phyloP scores from a whole-genome alignment of 768 basidiomycete species.

The Tubosaeta sp. region DNA sequence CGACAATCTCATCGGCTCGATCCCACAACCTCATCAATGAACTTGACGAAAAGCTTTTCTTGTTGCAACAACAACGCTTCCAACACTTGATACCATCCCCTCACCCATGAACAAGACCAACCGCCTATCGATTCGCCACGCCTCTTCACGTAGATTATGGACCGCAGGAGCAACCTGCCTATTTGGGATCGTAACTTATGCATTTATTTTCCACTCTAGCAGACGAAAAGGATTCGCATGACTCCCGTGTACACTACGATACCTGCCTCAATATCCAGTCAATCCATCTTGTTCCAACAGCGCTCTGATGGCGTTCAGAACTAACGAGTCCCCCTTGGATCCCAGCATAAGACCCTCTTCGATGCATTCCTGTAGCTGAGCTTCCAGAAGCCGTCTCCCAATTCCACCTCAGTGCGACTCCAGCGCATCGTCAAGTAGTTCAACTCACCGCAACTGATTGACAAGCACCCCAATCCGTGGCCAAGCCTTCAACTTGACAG shows the following conservation, averaged over 20 bases:
- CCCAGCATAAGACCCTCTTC: constrained; percentile 54
- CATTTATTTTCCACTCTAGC: neutral
- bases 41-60: constrained; percentile 18
- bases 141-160: neutral
- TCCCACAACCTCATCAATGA: constrained; percentile 14
- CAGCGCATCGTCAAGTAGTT: neutral
- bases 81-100: constrained; percentile 1
- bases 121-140: neutral
- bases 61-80: constrained; percentile 13
- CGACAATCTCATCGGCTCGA: neutral
- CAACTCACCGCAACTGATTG: constrained; percentile 71
- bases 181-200: neutral
- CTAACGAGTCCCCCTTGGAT: constrained; percentile 47
- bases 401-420: neutral
- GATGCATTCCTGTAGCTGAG: constrained; percentile 59
- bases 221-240: neutral
- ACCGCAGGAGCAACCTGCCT: neutral
- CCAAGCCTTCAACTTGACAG: constrained; percentile 70
- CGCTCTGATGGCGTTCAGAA: constrained; percentile 44
- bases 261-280: neutral
- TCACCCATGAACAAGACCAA: neutral
- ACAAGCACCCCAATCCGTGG: constrained; percentile 89
- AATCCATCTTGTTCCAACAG: constrained; percentile 37
- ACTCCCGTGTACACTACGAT: constrained; percentile 1
- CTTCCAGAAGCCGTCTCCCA: constrained; percentile 62